Conservation (phyloP, 495 filamentous ascomycete genomes). For the Elasticomyces elasticus region DNA sequence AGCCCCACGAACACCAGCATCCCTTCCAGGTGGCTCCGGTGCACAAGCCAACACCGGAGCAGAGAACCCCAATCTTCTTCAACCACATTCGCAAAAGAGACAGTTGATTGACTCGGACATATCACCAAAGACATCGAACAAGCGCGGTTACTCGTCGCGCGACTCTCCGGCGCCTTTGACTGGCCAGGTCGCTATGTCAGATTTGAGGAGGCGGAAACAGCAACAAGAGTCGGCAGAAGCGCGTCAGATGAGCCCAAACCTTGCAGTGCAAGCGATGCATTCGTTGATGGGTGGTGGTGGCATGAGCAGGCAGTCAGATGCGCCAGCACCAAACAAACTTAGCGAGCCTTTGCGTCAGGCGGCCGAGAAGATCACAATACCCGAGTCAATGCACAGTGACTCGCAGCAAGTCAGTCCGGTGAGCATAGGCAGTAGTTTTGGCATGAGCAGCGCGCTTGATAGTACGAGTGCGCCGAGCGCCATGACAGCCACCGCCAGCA, state of each 20-base stretch:
- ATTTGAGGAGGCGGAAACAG: constrained; percentile 42
- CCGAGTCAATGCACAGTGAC: constrained; percentile 29
- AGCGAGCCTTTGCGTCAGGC: constrained; percentile 34
- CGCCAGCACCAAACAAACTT: constrained; percentile 30
- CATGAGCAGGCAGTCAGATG: constrained; percentile 45
- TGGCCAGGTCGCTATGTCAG: constrained; percentile 46
- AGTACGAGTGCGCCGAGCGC: constrained; percentile 25
- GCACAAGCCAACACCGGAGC: not conserved
- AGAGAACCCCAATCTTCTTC: constrained; percentile 9
- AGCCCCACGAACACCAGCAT: constrained; percentile 24
- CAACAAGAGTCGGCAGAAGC: constrained; percentile 36
- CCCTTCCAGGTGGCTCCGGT: constrained; percentile 15
- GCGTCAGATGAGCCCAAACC: constrained; percentile 42
- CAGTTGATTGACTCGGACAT: not conserved
- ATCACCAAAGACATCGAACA: constrained; percentile 4
- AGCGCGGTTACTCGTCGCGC: constrained; percentile 35
- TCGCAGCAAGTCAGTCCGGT: constrained; percentile 35
- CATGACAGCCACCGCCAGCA: constrained; percentile 38
- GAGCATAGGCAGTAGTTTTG: constrained; percentile 31
- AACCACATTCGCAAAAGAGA: constrained; percentile 3
- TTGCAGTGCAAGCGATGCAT: constrained; percentile 42
- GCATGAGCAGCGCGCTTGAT: constrained; percentile 26
- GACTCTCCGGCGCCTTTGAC: constrained; percentile 42
- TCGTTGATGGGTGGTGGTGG: constrained; percentile 45
- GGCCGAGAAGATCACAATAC: constrained; percentile 34